Evolutionary conservation across 2,329 filamentous ascomycete species (phyloP), one percentile per base, ranked within the genome.

Genomic region (Monilinia polystroma): DNA sequence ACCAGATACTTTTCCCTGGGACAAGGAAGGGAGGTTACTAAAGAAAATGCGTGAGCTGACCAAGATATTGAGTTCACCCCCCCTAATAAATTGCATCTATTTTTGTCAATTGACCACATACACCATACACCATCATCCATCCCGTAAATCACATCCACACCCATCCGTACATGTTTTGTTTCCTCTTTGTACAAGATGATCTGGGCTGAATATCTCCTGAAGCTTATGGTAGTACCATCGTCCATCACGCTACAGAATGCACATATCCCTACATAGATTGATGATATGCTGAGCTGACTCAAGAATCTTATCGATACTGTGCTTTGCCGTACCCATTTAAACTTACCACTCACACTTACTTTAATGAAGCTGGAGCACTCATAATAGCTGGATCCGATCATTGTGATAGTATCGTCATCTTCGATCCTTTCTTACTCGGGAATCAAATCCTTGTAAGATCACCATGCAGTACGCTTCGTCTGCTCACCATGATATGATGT

Each of bases 171-270:
- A 29, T 29, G 20, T 43, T 64, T 11, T 14, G 20, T 32, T 41
- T 29, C 32, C 38, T 58, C 54, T 5, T 23, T 16, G 58, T 58
- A 32, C 63, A 59, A 26, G 43, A 59, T 65, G 54, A 53, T 65
- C 41, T 45, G 62, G 20, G 11, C 7, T 47, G 62, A 38, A 12
- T 20, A 23, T 35, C 47, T 51, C 29, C 45, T 43, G 45, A 45
- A 59, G 63, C 54, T 65, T 59, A 59, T 52, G 63, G 45, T 59
- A 41, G 45, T 38, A 43, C 55, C 60, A 63, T 65, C 47, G 63
- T 65, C 55, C 55, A 35, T 8, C 32, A 35, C 32, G 54, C 45
- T 52, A 45, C 63, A 58, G 11, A 35, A 43, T 32, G 43, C 20
- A 45, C 55, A 58, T 41, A 16, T 41, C n/a, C 35, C 56, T 51